These are phyloP conservation scores for Gillenia trifoliata DNA, from an alignment of 306 rosid species.

Conservation along the genomic window DNA sequence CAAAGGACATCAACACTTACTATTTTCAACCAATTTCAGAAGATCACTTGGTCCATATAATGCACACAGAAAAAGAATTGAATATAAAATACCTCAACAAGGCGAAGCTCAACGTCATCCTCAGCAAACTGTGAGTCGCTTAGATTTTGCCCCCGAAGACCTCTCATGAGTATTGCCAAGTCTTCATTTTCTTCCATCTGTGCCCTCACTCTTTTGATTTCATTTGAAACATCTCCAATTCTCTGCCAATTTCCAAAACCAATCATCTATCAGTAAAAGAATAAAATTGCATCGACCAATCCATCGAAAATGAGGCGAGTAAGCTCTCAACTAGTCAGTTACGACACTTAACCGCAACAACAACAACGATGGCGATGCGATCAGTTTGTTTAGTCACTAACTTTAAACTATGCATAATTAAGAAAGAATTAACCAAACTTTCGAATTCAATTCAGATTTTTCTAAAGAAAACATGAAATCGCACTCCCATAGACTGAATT, in stretches of 20 bases:
- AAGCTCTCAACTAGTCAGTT: neutral
- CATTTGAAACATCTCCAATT: constrained; percentile 91
- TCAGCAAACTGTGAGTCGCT: constrained; percentile 78
- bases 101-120: constrained; percentile 80
- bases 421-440: no score
- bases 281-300: neutral
- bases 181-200: constrained; percentile 97
- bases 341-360: neutral
- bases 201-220: constrained; percentile 89
- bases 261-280: neutral
- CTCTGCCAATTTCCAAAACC: constrained; percentile 40
- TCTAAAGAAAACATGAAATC: no score
- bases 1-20: neutral
- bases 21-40: no score
- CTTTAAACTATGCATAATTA: no score
- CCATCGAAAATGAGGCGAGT: neutral
- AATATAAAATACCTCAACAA: constrained; percentile 61
- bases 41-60: no score
- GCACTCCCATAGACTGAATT: no score
- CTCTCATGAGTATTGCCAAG: constrained; percentile 85
- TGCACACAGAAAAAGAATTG: no score
- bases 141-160: constrained; percentile 86
- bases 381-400: no score
- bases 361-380: no score
- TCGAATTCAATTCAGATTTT: no score